Percentiles rank a stretch among this genome's conserved stretches.
Conservation (phyloP, 1,284 basidiomycete genomes). For the Coniferiporia sulphurascens region DNA sequence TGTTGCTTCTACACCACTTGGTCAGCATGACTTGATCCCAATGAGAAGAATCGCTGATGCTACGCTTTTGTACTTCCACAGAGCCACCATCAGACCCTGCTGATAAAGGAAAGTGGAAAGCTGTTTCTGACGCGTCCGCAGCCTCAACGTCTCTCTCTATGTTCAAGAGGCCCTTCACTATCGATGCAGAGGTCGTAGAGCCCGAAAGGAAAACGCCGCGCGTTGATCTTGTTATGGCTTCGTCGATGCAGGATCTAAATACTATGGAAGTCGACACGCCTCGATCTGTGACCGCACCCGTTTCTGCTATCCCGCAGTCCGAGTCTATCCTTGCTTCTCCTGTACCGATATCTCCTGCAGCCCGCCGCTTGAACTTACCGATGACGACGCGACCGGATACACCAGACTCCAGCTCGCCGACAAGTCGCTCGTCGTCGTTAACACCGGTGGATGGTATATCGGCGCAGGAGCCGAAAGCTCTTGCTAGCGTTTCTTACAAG, state of each 20-base stretch:
- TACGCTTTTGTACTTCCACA: background rate
- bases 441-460: background rate
- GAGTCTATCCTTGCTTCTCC: background rate
- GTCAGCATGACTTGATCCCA: background rate
- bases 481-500: slow-evolving; percentile 1
- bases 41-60: background rate
- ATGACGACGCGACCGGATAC: background rate
- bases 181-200: background rate
- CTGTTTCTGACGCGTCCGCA: background rate
- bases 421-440: background rate
- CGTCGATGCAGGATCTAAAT: background rate
- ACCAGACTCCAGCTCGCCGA: background rate
- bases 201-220: background rate
- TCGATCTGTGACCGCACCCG: background rate
- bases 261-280: background rate
- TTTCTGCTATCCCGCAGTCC: background rate
- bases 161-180: background rate
- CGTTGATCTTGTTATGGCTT: background rate
- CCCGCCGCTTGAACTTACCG: background rate
- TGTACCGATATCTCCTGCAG: background rate
- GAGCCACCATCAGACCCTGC: background rate
- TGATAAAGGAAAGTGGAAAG: background rate
- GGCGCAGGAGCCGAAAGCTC: background rate
- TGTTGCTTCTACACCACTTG: background rate
- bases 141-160: background rate